Evolutionary conservation across 1,284 basidiomycete species (phyloP).

Genomic region (Austropuccinia psidii): DNA sequence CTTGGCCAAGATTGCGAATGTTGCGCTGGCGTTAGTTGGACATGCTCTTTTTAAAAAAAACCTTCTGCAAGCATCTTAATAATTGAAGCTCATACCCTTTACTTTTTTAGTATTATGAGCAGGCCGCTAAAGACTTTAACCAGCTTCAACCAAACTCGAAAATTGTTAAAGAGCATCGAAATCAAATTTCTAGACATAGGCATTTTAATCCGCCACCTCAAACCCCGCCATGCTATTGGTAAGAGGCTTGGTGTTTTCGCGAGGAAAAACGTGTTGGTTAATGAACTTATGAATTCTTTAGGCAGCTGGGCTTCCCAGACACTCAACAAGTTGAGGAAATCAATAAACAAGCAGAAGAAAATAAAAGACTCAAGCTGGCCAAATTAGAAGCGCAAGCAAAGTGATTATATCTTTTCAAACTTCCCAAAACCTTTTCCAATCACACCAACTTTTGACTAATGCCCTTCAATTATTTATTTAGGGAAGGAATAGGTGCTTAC

Average conservation of each 20-base stretch:
- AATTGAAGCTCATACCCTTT: neutral
- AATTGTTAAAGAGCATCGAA: conserved; percentile 54
- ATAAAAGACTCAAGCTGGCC: conserved; percentile 59
- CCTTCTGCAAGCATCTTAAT: neutral
- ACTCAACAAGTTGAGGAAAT: conserved; percentile 70
- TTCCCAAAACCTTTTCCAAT: no score
- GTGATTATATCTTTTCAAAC: no score
- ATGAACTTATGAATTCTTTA: conserved; percentile 58
- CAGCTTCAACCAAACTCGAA: conserved; percentile 28
- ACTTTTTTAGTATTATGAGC: conserved; percentile 47
- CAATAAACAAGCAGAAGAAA: conserved; percentile 62
- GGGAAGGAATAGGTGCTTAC: no score
- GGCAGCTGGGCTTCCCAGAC: conserved; percentile 72
- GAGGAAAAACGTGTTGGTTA: conserved; percentile 49
- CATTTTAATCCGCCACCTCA: conserved; percentile 32
- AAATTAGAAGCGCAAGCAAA: conserved; percentile 58
- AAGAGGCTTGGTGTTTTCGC: neutral
- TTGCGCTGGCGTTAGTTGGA: conserved; percentile 64
- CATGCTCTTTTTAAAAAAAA: neutral
- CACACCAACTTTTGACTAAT: no score
- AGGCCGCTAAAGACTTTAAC: conserved; percentile 39
- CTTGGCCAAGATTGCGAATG: conserved; percentile 73
- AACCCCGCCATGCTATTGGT: conserved; percentile 32
- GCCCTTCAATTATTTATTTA: no score
- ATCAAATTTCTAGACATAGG: conserved; percentile 70